Evolutionary conservation across 2,329 filamentous ascomycete species (phyloP).

Genomic region (Exophiala calicioides): DNA sequence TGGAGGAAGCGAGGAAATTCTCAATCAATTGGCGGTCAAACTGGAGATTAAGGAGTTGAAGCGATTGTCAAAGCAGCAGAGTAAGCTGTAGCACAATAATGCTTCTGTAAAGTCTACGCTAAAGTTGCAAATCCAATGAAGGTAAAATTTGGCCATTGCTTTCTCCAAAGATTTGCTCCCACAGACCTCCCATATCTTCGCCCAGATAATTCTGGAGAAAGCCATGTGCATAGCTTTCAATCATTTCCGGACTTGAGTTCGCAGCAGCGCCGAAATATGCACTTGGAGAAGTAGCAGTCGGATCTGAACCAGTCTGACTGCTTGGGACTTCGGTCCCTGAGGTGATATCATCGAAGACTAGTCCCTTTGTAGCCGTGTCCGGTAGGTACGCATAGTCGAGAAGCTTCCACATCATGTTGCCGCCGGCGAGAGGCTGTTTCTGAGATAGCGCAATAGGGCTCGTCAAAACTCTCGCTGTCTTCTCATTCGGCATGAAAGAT

Average conservation of each 20-base stretch:
- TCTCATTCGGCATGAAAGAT: constrained; percentile 5
- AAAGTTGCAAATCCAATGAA: background rate
- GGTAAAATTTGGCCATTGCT: no score
- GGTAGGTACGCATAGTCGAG: constrained; percentile 18
- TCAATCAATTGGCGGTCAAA: constrained; percentile 68
- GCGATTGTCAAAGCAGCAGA: constrained; percentile 19
- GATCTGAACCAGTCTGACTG: background rate
- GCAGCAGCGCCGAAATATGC: background rate
- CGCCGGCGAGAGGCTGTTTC: constrained; percentile 8
- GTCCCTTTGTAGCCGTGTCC: background rate
- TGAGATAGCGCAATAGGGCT: constrained; percentile 7
- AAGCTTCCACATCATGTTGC: constrained; percentile 13
- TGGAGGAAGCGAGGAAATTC: constrained; percentile 71
- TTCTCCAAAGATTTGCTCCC: background rate
- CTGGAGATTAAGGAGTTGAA: constrained; percentile 69
- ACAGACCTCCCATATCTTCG: background rate
- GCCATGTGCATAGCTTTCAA: background rate
- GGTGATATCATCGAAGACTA: constrained; percentile 2
- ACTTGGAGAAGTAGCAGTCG: background rate
- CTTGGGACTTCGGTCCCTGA: background rate
- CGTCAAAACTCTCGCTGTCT: constrained; percentile 5
- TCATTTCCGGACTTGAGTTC: background rate
- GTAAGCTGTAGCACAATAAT: constrained; percentile 26
- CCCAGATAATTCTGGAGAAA: background rate
- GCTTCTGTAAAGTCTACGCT: background rate